Percentiles rank a stretch among this genome's conserved stretches.
These are phyloP conservation scores for Saccharomyces hybrid DNA, from an alignment of 1,139 yeast species.

Conservation along the genomic window DNA sequence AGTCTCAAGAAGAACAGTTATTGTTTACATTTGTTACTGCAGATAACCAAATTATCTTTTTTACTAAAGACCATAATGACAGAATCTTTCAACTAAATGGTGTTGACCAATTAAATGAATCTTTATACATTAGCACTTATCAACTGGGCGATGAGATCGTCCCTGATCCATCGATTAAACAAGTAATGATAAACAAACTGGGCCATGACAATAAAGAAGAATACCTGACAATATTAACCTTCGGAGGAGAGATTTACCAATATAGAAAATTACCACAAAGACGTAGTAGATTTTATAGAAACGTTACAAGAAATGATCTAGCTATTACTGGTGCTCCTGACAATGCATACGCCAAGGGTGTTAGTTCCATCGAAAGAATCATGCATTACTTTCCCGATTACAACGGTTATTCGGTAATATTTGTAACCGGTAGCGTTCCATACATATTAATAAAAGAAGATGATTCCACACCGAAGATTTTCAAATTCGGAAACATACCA, in stretches of 20 bases:
- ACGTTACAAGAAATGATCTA: constrained; percentile 41
- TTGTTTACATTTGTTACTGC: constrained; percentile 67
- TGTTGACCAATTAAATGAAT: constrained; percentile 51
- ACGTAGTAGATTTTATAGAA: constrained; percentile 38
- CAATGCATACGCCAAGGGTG: constrained; percentile 63
- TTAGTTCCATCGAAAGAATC: constrained; percentile 56
- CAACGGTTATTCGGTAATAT: constrained; percentile 52
- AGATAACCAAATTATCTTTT: constrained; percentile 63
- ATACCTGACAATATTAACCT: constrained; percentile 61
- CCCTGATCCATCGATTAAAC: constrained; percentile 72
- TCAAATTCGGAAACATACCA: constrained; percentile 58
- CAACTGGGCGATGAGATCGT: constrained; percentile 49
- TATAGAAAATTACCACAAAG: constrained; percentile 51
- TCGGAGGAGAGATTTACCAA: constrained; percentile 69
- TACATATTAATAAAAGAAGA: constrained; percentile 58
- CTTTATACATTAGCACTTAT: constrained; percentile 46
- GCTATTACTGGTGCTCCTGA: constrained; percentile 68
- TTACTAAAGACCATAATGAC: constrained; percentile 57
- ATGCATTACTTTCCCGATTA: constrained; percentile 53
- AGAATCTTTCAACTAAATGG: constrained; percentile 58
- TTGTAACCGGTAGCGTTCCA: constrained; percentile 73
- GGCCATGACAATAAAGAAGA: constrained; percentile 51
- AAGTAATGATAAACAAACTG: constrained; percentile 54
- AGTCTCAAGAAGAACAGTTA: constrained; percentile 36
- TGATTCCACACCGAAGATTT: constrained; percentile 59